Evolutionary conservation across 495 filamentous ascomycete genomes (phyloP), one percentile per base, ranked within the genome.

Genomic region (Clavariopsis aquatica): DNA sequence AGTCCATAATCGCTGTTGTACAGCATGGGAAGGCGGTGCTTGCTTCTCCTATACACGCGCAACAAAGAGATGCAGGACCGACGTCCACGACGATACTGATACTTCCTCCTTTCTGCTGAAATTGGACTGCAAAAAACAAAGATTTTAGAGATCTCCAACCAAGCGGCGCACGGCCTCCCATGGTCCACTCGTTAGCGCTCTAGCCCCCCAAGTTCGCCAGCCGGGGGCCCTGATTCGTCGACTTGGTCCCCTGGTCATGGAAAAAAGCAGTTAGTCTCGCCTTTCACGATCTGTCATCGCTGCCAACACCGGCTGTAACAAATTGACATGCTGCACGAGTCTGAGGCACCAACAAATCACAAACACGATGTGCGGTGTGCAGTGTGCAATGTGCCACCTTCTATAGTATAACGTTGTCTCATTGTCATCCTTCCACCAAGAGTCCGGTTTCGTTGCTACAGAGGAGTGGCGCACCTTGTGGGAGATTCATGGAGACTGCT

Each of bases 261-360:
- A 36, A n/a, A 28, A 20, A 57, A 19, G 19, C 15, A 38, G 61
- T 43, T 57, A 56, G 52, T 36, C 45, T 51, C 15, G 46, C 12
- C 29, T 24, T 28, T 3, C 20, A 24, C 13, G 19, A 46, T 41
- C 55, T 58, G 62, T 59, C 54, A 53, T 28, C 13, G 19, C 49
- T 54, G 31, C 52, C 51, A 57, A 12, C 34, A 22, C 15, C 47
- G 19, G 53, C 43, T 54, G 46, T 45, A 45, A 59, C 54, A 51
- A 59, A 43, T 12, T 49, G 52, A 64, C 61, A 49, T 22, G 29
- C 52, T 51, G 49, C 13, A 12, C 43, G 43, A 22, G 29, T 54
- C 47, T 59, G 62, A 57, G 36, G 55, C 62, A 54, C 9, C 29
- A 59, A 52, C 52, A n/a, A 28, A 17, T 28, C 19, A 3, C n/a